A percentile compares a stretch with the other conserved stretches of the same genome.
phyloP scores from a whole-genome alignment of 2,329 filamentous ascomycete species.

The Curvularia eragrostidis region DNA sequence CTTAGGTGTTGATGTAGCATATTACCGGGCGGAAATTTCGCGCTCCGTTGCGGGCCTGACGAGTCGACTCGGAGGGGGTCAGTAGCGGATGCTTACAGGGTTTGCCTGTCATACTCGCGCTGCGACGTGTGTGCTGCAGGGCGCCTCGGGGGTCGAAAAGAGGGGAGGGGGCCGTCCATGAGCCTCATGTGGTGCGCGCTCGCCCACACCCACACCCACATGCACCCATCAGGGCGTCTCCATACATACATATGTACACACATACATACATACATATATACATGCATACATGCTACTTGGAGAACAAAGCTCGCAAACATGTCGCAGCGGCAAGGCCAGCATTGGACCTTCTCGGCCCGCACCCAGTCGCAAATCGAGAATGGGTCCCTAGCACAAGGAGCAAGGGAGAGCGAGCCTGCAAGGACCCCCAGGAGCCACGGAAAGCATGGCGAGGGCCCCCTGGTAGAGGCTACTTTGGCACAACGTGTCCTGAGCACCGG shows the following conservation, averaged over 20 bases:
- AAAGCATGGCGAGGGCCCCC: conserved; percentile 31
- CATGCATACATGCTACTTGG: conserved; percentile 9
- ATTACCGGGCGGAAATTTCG: conserved; percentile 40
- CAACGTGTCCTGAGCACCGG: conserved; percentile 47
- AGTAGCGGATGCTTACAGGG: conserved; percentile 25
- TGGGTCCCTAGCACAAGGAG: conserved; percentile 21
- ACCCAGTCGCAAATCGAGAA: conserved; percentile 49
- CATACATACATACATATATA: conserved; percentile 1
- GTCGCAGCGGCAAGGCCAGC: conserved; percentile 23
- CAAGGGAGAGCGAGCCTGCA: conserved; percentile 27
- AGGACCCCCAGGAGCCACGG: conserved; percentile 22
- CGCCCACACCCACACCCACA: neutral
- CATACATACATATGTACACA: conserved; percentile 1
- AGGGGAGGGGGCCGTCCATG: conserved; percentile 1
- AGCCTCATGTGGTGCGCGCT: conserved; percentile 18
- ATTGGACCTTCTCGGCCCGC: conserved; percentile 43
- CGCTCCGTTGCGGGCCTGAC: conserved; percentile 32
- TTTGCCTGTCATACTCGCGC: conserved; percentile 24
- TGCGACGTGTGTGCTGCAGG: conserved; percentile 25
- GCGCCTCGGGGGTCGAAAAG: conserved; percentile 10
- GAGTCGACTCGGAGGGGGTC: conserved; percentile 7
- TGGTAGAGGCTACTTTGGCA: conserved; percentile 40
- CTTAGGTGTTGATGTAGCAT: conserved; percentile 19
- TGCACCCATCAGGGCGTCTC: no score
- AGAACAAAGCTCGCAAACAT: conserved; percentile 12